Conservation (phyloP, 2,329 filamentous ascomycete species). For the Pyrenophora seminiperda region DNA sequence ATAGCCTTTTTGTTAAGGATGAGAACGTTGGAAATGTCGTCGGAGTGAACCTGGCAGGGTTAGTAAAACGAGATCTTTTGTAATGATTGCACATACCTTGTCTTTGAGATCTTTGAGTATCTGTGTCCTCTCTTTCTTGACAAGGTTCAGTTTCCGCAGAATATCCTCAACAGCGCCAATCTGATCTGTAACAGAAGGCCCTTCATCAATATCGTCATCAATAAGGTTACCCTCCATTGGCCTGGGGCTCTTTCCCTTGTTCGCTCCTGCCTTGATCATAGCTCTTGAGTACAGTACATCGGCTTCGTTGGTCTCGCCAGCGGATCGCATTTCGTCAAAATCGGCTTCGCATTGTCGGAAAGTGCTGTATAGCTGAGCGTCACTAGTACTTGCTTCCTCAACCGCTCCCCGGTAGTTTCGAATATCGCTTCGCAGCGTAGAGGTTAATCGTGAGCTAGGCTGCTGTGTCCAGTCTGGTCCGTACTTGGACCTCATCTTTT, state of each 20-base stretch:
- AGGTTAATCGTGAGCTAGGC: constrained; percentile 86
- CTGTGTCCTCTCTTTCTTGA: constrained; percentile 90
- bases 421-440: constrained; percentile 84
- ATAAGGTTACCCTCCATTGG: constrained; percentile 76
- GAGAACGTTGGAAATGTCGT: constrained; percentile 96
- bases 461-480: constrained; percentile 96
- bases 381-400: constrained; percentile 85
- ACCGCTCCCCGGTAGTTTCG: constrained; percentile 86
- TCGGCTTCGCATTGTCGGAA: constrained; percentile 84
- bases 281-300: constrained; percentile 88
- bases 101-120: constrained; percentile 97
- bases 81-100: constrained; percentile 66
- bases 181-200: constrained; percentile 83
- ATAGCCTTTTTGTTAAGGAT: constrained; percentile 98
- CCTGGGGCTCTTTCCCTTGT: constrained; percentile 65
- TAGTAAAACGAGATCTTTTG: background rate
- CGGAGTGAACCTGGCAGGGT: constrained; percentile 75
- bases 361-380: constrained; percentile 80
- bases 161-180: constrained; percentile 87
- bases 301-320: constrained; percentile 82
- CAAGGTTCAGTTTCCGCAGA: constrained; percentile 84
- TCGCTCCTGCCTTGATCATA: constrained; percentile 74
- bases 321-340: constrained; percentile 93
- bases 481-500: constrained; percentile 99
- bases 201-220: constrained; percentile 89